Base-by-base conservation (phyloP, 352 stramenopile species). In the Globisporangium lucens region DNA sequence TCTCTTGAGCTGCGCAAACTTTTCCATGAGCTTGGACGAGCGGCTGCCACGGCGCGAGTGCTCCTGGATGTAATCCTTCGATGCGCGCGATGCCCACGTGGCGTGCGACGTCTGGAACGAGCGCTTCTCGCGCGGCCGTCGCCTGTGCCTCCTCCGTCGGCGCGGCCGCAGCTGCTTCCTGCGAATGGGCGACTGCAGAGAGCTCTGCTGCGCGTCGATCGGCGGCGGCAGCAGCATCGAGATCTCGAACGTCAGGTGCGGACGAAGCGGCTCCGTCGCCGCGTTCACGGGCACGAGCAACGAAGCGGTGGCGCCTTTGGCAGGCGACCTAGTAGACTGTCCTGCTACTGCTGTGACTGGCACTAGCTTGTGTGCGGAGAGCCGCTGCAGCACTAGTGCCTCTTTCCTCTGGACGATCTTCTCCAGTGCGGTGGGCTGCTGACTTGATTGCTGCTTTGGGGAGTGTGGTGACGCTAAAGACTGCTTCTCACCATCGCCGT, bases 241-340 rank as follows among this genome's bases (percentile, higher is more conserved):
- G 36, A 91, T 86, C 65, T 91, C 75, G 36, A 85, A 87, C 33
- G 80, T 91, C n/a, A 90, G 62, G 41, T 78, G 72, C 27, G 75
- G 68, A 8, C 72, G 78, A 20, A 90, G 73, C 17, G 79, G 66
- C 41, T 66, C 70, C 0, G 77, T 77, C 8, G 67, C 72, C 15
- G 74, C 71, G n/a, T 85, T 78, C 12, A 70, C 65, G 1, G 47
- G 61, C 33, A 57, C 24, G 46, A 67, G 33, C 29, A 66, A n/a
- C 9, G 65, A 56, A 0, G 30, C 35, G 3, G 47, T 30, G 20
- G 64, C 53, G 17, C 46, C 66, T 53, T 53, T 67, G 0, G 35
- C 24, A 24, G 63, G 62, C 7, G 63, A 73, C 9, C 35, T n/a
- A 3, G 12, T 24, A 38, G 3, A 9, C 29, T 36, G 17, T 4